Evolutionary conservation across 2,329 filamentous ascomycete species (phyloP).

Genomic region (Scedosporium dehoogii): DNA sequence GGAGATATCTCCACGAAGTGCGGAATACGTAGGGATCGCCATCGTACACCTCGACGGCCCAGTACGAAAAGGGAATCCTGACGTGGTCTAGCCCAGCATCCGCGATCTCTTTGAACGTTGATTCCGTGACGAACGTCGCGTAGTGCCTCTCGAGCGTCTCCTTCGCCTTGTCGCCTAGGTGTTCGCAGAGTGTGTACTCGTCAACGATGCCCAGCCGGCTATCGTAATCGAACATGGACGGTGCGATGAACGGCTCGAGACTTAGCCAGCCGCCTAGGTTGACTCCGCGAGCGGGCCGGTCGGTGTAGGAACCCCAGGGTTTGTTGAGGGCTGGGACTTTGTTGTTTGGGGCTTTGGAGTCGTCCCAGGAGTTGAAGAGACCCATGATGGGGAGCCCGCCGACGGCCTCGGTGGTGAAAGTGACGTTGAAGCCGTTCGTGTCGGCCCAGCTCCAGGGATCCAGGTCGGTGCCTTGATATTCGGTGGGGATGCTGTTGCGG

Average conservation of each 20-base stretch:
- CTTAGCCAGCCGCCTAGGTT: conserved; percentile 67
- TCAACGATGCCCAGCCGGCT: conserved; percentile 26
- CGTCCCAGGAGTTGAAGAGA: conserved; percentile 58
- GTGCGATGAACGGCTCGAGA: conserved; percentile 66
- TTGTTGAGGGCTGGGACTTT: conserved; percentile 55
- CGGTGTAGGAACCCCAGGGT: conserved; percentile 51
- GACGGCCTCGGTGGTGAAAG: conserved; percentile 57
- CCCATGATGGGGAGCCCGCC: conserved; percentile 63
- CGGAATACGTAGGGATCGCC: conserved; percentile 36
- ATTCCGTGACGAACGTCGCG: conserved; percentile 36
- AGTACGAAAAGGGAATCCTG: conserved; percentile 48
- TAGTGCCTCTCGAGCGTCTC: conserved; percentile 36
- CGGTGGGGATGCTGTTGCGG: conserved; percentile 29
- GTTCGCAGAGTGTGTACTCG: conserved; percentile 39
- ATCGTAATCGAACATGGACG: conserved; percentile 54
- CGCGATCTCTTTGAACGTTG: conserved; percentile 46
- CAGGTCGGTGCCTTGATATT: conserved; percentile 51
- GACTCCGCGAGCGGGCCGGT: conserved; percentile 56
- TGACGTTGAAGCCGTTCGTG: conserved; percentile 63
- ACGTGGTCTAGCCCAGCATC: conserved; percentile 48
- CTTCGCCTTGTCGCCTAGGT: conserved; percentile 34
- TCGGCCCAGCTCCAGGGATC: conserved; percentile 69
- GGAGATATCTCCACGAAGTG: conserved; percentile 32
- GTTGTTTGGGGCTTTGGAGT: conserved; percentile 51
- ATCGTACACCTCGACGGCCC: conserved; percentile 42